Conservation (phyloP, 441 rosid species). For the Macaranga tanarius region DNA sequence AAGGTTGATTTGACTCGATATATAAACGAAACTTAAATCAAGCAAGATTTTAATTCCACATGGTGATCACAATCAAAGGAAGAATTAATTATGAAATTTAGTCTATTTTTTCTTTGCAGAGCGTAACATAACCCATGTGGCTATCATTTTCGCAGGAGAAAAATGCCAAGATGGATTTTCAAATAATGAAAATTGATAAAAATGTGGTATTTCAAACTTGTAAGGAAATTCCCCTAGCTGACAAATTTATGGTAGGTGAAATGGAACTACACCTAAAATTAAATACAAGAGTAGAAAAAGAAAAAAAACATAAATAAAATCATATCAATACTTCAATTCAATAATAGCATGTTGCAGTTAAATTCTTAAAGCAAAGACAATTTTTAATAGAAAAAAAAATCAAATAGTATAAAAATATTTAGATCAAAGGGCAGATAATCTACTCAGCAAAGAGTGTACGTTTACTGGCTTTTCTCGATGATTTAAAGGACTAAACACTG, state of each 20-base stretch:
- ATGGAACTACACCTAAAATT: neutral
- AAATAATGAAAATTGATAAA: neutral
- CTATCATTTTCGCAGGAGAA: slow-evolving; percentile 29
- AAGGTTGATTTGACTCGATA: neutral
- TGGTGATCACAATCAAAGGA: slow-evolving; percentile 27
- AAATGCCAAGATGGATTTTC: too few relatives aligned
- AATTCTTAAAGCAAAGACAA: too few relatives aligned
- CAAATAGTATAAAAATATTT: too few relatives aligned
- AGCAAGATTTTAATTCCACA: slow-evolving; percentile 13
- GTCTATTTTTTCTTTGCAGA: slow-evolving; percentile 1
- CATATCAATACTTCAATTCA: too few relatives aligned
- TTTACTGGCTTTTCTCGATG: too few relatives aligned
- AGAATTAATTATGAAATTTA: neutral
- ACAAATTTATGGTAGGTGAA: neutral
- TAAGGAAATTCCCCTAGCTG: neutral
- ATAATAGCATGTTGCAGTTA: too few relatives aligned
- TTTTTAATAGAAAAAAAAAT: too few relatives aligned
- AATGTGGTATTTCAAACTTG: neutral
- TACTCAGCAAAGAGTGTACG: too few relatives aligned
- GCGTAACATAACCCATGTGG: slow-evolving; percentile 20
- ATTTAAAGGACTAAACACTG: too few relatives aligned
- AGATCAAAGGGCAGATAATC: too few relatives aligned
- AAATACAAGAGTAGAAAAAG: neutral
- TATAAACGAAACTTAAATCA: neutral
- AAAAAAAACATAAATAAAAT: neutral